Percentiles rank a stretch among this genome's conserved stretches.
Evolutionary conservation across 2,329 filamentous ascomycete genomes (phyloP).

Genomic region (Aspergillus sp.): DNA sequence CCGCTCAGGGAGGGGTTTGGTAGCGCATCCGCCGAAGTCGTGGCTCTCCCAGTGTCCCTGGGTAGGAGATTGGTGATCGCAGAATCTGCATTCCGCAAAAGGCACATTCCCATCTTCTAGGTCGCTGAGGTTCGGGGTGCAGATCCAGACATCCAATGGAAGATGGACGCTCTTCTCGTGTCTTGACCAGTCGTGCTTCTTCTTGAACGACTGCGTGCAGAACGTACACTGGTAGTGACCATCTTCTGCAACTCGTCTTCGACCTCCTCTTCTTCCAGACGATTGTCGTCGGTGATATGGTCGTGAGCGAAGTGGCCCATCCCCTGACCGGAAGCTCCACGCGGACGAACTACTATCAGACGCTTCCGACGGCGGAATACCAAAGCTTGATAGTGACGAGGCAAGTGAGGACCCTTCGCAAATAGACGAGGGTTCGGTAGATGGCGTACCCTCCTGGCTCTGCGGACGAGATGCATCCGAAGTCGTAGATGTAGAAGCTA

Average conservation of each 20-base stretch:
- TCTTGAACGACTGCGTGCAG: conserved; percentile 49
- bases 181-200: conserved; percentile 52
- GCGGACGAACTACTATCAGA: conserved; percentile 33
- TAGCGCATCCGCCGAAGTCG: conserved; percentile 54
- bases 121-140: conserved; percentile 23
- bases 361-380: conserved; percentile 29
- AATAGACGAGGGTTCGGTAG: conserved; percentile 23
- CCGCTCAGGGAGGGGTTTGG: conserved; percentile 50
- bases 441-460: neutral
- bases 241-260: conserved; percentile 3
- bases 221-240: conserved; percentile 49
- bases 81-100: conserved; percentile 47
- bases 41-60: conserved; percentile 52
- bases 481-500: conserved; percentile 17
- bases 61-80: conserved; percentile 44
- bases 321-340: conserved; percentile 36
- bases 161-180: conserved; percentile 54
- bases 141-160: conserved; percentile 45
- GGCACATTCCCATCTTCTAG: conserved; percentile 10
- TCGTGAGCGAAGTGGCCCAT: conserved; percentile 20
- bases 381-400: conserved; percentile 33
- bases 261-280: conserved; percentile 11
- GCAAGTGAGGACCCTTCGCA: conserved; percentile 22
- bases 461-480: neutral
- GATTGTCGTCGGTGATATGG: conserved; percentile 14